Evolutionary conservation across 1,284 basidiomycete species (phyloP).

Genomic region (Cronartium ribicola): DNA sequence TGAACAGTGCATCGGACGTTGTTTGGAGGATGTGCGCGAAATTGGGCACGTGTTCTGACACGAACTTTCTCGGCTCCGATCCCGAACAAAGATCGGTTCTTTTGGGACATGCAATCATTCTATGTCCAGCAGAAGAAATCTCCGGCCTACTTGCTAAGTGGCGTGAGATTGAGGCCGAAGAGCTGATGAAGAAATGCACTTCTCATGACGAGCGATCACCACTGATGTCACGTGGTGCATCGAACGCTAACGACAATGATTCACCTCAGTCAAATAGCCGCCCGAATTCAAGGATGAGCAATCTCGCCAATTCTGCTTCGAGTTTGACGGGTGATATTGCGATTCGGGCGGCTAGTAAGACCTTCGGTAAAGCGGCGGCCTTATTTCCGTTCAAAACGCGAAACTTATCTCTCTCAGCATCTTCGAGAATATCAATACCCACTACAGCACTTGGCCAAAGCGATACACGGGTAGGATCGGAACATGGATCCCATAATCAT

Average conservation of each 20-base stretch:
- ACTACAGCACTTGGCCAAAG: background rate
- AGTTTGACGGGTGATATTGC: conserved; percentile 12
- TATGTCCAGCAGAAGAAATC: conserved; percentile 76
- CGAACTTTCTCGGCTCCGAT: conserved; percentile 62
- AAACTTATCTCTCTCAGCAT: conserved; percentile 10
- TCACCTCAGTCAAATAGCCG: background rate
- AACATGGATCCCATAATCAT: background rate
- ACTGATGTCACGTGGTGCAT: background rate
- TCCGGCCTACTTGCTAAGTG: conserved; percentile 68
- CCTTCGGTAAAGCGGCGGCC: conserved; percentile 25
- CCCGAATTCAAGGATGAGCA: background rate
- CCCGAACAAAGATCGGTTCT: conserved; percentile 64
- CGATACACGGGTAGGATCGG: background rate
- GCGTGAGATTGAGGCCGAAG: conserved; percentile 54
- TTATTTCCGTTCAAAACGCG: conserved; percentile 31
- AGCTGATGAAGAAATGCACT: background rate
- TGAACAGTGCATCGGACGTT: conserved; percentile 65
- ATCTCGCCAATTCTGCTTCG: background rate
- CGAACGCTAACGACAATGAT: background rate
- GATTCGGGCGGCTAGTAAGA: conserved; percentile 23
- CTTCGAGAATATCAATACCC: background rate
- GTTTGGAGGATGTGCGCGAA: conserved; percentile 82
- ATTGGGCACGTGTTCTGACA: conserved; percentile 57
- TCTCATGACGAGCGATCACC: background rate
- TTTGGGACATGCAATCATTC: conserved; percentile 73